Conservation (phyloP, 2,329 filamentous ascomycete genomes). For the Nigrograna mackinnonii region DNA sequence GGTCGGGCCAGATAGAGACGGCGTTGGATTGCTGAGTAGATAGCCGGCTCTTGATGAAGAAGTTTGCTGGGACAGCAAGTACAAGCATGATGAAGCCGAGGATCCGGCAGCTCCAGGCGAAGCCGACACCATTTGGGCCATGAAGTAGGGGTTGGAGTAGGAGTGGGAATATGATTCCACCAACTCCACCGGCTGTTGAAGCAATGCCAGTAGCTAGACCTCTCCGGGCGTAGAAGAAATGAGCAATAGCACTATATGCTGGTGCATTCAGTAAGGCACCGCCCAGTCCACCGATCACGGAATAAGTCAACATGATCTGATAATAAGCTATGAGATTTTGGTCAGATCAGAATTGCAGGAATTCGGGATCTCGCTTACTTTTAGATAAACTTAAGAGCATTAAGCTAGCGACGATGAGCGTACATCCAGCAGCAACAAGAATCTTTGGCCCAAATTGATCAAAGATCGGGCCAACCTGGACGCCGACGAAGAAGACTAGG, state of each 20-base stretch:
- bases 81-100: background rate
- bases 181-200: background rate
- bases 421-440: background rate
- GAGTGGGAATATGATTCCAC: background rate
- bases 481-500: background rate
- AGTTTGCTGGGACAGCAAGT: background rate
- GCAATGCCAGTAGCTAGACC: background rate
- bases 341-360: background rate
- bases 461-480: background rate
- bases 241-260: background rate
- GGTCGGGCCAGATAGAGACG: background rate
- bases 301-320: no score
- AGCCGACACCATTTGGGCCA: background rate
- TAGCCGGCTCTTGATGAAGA: background rate
- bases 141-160: background rate
- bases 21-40: no score
- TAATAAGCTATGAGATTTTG: no score
- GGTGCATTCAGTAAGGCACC: background rate
- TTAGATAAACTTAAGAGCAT: no score
- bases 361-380: background rate
- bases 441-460: background rate
- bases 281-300: background rate
- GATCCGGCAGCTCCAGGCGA: background rate
- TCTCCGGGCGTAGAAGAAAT: background rate
- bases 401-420: background rate